Evolutionary conservation across 1,284 basidiomycete species (phyloP), one percentile per base, ranked within the genome.

Genomic region (Cryptococcus amylolentus): DNA sequence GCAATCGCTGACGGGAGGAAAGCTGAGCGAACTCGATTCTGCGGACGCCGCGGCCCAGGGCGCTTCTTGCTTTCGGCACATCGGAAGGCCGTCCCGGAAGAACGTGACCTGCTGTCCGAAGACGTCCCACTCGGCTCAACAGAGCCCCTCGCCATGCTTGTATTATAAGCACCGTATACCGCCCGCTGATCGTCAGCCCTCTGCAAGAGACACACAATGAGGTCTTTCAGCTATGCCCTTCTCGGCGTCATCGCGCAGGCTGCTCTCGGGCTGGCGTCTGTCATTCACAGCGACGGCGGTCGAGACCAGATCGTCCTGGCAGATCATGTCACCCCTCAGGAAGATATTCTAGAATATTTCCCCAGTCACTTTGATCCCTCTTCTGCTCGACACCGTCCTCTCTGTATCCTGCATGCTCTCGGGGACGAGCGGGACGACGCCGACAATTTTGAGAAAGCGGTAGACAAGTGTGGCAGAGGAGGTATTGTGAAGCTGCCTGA

Each of bases 381-480:
- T 6, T 52, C 60, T 20, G 57, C 49, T 9, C 9, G 9, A 6
- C 49, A 52, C 14, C 52, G 66, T 26, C 69, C 67, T 20, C 54
- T 61, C 16, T 82, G 81, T 64, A 72, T 64, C 0, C 60, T 82
- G 7, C 66, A 67, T 5, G 79, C 81, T 0, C 67, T 78, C 2
- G 81, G 80, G 2, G 63, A 64, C n/a, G 80, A 79, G 2, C 63
- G 64, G 41, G 79, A 80, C 59, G 81, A 82, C 57, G 79, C 79
- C 1, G 74, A 76, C 55, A 80, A 80, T 64, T 76, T 79, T 23
- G 39, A 82, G 59, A 72, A 71, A n/a, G 84, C 84, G 0, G 82
- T 85, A 37, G 70, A 78, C 8, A 65, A 73, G 59, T 86, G 84
- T 61, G 84, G 84, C 0, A 78, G 81, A 45, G 77, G 76, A 52